Base-by-base conservation (phyloP, 1,284 basidiomycete genomes). In the Apiotrichum montevideense region DNA sequence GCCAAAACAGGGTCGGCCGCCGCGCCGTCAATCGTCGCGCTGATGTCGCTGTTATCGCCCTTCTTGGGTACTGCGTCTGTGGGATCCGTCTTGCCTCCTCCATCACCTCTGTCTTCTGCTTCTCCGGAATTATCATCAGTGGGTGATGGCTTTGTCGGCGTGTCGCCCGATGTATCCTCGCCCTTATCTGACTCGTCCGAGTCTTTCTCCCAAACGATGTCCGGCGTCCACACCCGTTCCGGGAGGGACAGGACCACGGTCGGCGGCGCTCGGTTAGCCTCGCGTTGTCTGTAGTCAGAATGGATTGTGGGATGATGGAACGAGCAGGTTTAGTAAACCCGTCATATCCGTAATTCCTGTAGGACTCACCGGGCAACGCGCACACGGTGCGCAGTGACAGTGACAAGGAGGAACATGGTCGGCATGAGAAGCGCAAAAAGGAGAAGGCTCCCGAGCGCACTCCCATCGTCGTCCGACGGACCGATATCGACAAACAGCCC, bases 161-260 rank as follows among this genome's bases (percentile, higher is more conserved):
- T 39, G 34, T 46, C 46, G n/a, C 9, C 45, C 33, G 39, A 41
- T 46, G 45, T 32, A 7, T 42, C 43, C 7, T 44, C 29, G 53
- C 65, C 65, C 46, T 60, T 55, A 59, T 60, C 48, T 35, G 62
- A 46, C 44, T 56, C 46, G 49, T 63, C 62, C 4, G 66, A 65
- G 48, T 75, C 62, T 59, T 77, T 77, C 51, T 77, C 75, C 74
- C 74, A 77, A 15, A 74, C 73, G 51, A 75, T 75, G 54, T 75
- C 75, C 2, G 75, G 75, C 8, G 71, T 63, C 75, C 75, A 77
- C 14, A 76, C 66, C 13, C 74, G 55, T 56, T 77, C 75, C 0
- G 75, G 75, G 9, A 77, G 66, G 4, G 73, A 74, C 8, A 76
- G 63, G 3, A 77, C 75, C 13, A 76, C 64, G 13, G 71, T 61